Conservation (phyloP, 179 eudicot genomes). For the Heliamphora pulchella region DNA sequence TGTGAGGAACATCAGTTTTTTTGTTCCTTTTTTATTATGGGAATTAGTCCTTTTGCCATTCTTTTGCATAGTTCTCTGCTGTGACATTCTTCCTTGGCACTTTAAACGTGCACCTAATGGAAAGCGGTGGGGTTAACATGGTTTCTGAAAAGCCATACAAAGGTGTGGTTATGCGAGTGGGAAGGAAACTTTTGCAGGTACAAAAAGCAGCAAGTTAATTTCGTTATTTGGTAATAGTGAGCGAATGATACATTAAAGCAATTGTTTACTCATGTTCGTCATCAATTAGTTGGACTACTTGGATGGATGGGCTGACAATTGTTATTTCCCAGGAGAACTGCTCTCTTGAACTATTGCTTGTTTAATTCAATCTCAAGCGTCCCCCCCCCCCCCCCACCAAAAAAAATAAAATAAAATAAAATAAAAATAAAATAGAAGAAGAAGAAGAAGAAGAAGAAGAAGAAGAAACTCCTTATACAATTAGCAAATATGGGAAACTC, state of each 20-base stretch:
- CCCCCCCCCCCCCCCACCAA: background rate
- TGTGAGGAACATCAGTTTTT: background rate
- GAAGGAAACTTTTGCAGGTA: conserved; percentile 61
- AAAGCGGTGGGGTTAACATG: conserved; percentile 19
- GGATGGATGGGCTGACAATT: background rate
- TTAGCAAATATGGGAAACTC: background rate
- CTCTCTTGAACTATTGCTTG: background rate
- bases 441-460: too few species aligned
- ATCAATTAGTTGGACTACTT: background rate
- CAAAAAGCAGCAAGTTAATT: background rate
- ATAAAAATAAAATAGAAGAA: too few species aligned
- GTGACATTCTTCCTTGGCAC: conserved; percentile 38
- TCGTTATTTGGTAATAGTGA: background rate
- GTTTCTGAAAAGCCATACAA: conserved; percentile 21
- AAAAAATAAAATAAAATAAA: too few species aligned
- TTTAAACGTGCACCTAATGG: conserved; percentile 25
- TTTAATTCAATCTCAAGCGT: background rate
- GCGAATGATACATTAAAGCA: background rate
- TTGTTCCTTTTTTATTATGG: background rate
- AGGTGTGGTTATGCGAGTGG: conserved; percentile 30
- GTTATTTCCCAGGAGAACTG: background rate
- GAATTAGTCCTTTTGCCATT: background rate
- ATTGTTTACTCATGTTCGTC: background rate
- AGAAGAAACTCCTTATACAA: too few species aligned
- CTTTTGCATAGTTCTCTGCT: conserved; percentile 39